Conservation (phyloP, 208 protist species). For the Vickermania ingenoplastis region DNA sequence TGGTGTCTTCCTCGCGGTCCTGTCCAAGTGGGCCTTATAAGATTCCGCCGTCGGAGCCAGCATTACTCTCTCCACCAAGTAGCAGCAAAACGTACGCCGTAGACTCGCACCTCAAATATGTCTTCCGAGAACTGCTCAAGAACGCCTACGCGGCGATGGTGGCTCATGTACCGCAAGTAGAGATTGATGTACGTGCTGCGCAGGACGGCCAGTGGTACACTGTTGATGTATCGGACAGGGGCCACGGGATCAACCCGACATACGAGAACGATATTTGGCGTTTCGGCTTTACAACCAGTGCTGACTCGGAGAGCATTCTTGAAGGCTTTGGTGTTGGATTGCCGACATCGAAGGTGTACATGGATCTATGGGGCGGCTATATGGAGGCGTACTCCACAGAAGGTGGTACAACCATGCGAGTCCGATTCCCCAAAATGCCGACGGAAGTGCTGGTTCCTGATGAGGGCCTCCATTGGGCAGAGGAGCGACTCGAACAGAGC, state of each 20-base stretch:
- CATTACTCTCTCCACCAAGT: no score
- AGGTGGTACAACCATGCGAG: slow-evolving; percentile 60
- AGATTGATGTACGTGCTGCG: slow-evolving; percentile 38
- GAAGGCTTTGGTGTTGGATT: slow-evolving; percentile 77
- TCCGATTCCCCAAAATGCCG: slow-evolving; percentile 66
- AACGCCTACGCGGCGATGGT: slow-evolving; percentile 72
- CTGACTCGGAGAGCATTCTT: slow-evolving; percentile 46
- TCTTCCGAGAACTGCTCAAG: slow-evolving; percentile 76
- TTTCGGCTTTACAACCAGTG: slow-evolving; percentile 82
- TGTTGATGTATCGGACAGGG: slow-evolving; percentile 59
- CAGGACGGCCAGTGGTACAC: slow-evolving; percentile 50
- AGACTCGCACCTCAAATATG: slow-evolving; percentile 63
- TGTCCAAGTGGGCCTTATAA: no score
- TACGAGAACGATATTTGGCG: slow-evolving; percentile 55
- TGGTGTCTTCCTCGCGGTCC: not conserved
- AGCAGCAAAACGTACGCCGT: slow-evolving; percentile 39
- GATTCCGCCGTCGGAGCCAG: not conserved
- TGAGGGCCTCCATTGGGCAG: not conserved
- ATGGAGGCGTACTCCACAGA: slow-evolving; percentile 59
- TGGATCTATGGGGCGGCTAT: slow-evolving; percentile 69
- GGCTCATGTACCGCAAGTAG: slow-evolving; percentile 11
- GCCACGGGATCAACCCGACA: slow-evolving; percentile 41
- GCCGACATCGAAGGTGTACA: slow-evolving; percentile 78
- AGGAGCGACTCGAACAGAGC: no score
- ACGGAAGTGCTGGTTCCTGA: slow-evolving; percentile 43